phyloP scores from a whole-genome alignment of 2,329 filamentous ascomycete species.

The Diatrype stigma region DNA sequence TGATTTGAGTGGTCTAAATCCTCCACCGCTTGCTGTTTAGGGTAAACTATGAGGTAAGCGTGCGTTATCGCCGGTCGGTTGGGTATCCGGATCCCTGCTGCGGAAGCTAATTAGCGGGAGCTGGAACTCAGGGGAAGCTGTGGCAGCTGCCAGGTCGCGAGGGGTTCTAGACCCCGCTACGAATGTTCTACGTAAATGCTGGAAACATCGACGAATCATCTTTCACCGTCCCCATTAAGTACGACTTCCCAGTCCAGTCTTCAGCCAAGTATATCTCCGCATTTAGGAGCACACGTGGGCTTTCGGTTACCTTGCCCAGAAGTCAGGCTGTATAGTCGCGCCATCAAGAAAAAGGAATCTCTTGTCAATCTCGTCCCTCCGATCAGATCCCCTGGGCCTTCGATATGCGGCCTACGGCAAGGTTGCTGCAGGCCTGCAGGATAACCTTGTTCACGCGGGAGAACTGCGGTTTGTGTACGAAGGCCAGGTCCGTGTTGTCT shows the following conservation, averaged over 20 bases:
- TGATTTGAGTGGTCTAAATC: not conserved
- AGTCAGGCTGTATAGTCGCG: too few species aligned
- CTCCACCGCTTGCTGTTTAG: not conserved
- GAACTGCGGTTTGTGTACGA: conserved; percentile 66
- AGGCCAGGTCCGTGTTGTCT: conserved; percentile 64
- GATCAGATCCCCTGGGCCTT: not conserved
- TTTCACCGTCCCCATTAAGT: too few species aligned
- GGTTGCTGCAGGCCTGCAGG: conserved; percentile 52
- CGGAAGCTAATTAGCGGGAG: not conserved
- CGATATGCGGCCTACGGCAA: conserved; percentile 47
- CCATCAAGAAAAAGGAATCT: too few species aligned
- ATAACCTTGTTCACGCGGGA: conserved; percentile 73
- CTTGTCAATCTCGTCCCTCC: too few species aligned
- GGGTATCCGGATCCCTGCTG: not conserved
- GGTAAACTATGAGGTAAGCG: not conserved
- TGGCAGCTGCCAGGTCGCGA: too few species aligned
- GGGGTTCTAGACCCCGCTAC: not conserved
- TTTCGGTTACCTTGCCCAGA: too few species aligned
- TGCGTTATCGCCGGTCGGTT: not conserved
- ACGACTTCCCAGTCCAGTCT: too few species aligned
- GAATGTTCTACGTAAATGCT: not conserved
- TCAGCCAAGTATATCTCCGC: too few species aligned
- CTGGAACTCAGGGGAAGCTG: too few species aligned
- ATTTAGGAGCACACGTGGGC: too few species aligned
- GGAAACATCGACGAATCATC: too few species aligned